Evolutionary conservation across 352 stramenopile genomes (phyloP), one percentile per base, ranked within the genome.

Genomic region (Thraustochytrium sp.): DNA sequence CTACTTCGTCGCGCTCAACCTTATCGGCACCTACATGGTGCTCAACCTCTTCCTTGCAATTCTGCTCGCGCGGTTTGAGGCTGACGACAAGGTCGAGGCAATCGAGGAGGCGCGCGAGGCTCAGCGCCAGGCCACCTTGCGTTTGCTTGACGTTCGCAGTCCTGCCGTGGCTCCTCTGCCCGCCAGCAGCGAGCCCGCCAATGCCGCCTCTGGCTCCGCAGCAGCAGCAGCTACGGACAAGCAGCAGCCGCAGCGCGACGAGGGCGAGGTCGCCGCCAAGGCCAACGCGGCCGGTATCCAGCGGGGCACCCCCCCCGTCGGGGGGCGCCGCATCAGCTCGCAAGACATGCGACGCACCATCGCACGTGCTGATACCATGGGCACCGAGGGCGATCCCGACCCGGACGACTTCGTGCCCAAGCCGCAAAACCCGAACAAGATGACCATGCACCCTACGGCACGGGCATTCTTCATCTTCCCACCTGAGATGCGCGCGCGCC

Each of bases 31-130:
- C 42, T 97, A 96, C 76, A 90, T 97, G 31, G 85, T 97, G 3
- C 94, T 98, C 87, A 98, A 97, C 85, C 82, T 98, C 55, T 97
- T 98, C 85, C 85, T 97, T 40, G 94, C 94, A 2, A 89, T 98
- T 46, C 63, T 98, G 8, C 88, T 98, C 11, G 90, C 94, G 74
- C 94, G 95, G 64, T 97, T 98, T 63, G 92, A 89, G 56, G 85
- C 86, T 3, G 88, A 93, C 0, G 90, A 93, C 37, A 84, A 68
- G n/a, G 76, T 68, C 9, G 75, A 82, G 26, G 54, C 40, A 13
- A 18, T 65, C 36, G 76, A 84, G 37, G 80, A 85, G 63, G 37
- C 85, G 37, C 23, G 3, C 4, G 75, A 83, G 36, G 46, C 84
- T 1, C 23, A 56, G 9, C 64, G 38, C 2, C 23, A 54, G n/a